Evolutionary conservation across 2,329 filamentous ascomycete genomes (phyloP).

Genomic region (Fusarium xylarioides): DNA sequence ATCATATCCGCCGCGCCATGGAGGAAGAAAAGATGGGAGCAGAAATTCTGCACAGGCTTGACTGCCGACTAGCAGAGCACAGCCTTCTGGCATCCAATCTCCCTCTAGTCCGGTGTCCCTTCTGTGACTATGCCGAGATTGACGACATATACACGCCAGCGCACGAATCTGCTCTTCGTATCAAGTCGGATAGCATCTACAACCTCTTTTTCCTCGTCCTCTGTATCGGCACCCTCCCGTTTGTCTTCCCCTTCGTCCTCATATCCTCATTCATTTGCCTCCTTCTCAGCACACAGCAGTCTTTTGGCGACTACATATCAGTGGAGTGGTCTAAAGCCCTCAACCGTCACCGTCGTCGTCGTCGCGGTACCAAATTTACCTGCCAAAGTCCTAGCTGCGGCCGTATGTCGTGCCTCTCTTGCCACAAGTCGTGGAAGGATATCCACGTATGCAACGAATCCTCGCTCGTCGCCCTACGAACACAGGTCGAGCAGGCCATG

Average conservation of each 20-base stretch:
- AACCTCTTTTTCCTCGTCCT: slow-evolving; percentile 61
- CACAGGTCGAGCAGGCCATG: slow-evolving; percentile 91
- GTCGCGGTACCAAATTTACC: slow-evolving; percentile 78
- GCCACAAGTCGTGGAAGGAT: slow-evolving; percentile 84
- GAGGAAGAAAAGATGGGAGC: slow-evolving; percentile 72
- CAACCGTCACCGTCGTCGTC: slow-evolving; percentile 72
- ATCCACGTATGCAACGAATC: slow-evolving; percentile 92
- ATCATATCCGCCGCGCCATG: slow-evolving; percentile 78
- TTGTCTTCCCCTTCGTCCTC: slow-evolving; percentile 63
- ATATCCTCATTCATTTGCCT: slow-evolving; percentile 57
- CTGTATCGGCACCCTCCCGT: slow-evolving; percentile 63
- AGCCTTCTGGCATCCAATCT: slow-evolving; percentile 76
- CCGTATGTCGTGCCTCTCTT: slow-evolving; percentile 80
- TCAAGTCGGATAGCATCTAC: slow-evolving; percentile 62
- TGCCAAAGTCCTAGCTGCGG: slow-evolving; percentile 77
- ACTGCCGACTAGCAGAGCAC: slow-evolving; percentile 81
- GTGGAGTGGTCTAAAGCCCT: slow-evolving; percentile 67
- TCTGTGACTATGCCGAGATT: slow-evolving; percentile 90
- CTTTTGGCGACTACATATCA: slow-evolving; percentile 53
- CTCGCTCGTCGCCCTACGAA: slow-evolving; percentile 81
- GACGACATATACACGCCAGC: slow-evolving; percentile 77
- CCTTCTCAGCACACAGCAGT: slow-evolving; percentile 54
- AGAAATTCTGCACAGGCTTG: slow-evolving; percentile 78
- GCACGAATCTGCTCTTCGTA: slow-evolving; percentile 62
- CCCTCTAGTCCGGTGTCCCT: slow-evolving; percentile 84